Conservation (phyloP, 2,329 filamentous ascomycete genomes). For the Macrophomina tecta region DNA sequence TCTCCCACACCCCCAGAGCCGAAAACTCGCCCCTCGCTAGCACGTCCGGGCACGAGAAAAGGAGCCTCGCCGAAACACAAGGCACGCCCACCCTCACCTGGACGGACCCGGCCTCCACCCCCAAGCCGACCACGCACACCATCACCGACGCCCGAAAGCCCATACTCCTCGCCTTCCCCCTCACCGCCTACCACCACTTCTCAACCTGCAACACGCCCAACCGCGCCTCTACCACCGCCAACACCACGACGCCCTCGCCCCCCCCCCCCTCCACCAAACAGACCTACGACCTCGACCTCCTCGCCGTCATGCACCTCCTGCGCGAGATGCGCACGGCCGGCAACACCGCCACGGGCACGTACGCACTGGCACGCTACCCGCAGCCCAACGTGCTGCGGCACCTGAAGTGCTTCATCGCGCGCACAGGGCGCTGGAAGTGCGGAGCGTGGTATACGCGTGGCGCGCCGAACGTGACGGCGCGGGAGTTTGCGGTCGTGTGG, state of each 20-base stretch:
- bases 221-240: background rate
- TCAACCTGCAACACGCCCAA: background rate
- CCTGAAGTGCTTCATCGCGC: constrained; percentile 39
- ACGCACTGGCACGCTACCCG: constrained; percentile 28
- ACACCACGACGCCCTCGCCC: too few species aligned
- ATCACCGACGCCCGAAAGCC: too few species aligned
- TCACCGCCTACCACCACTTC: background rate
- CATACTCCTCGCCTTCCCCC: background rate
- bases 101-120: too few species aligned
- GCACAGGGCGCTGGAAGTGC: constrained; percentile 46
- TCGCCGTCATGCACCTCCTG: constrained; percentile 33
- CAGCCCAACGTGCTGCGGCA: constrained; percentile 37
- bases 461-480: constrained; percentile 37
- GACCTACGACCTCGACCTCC: background rate
- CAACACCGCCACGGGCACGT: constrained; percentile 35
- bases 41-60: too few species aligned
- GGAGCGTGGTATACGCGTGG: constrained; percentile 29
- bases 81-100: too few species aligned
- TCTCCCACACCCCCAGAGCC: too few species aligned
- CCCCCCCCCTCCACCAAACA: background rate
- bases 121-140: too few species aligned
- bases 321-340: constrained; percentile 48
- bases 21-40: too few species aligned
- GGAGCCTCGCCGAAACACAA: too few species aligned
- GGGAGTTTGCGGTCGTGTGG: constrained; percentile 37